These are phyloP conservation scores for Vicia faba DNA, from an alignment of 306 rosid genomes.

Conservation along the genomic window DNA sequence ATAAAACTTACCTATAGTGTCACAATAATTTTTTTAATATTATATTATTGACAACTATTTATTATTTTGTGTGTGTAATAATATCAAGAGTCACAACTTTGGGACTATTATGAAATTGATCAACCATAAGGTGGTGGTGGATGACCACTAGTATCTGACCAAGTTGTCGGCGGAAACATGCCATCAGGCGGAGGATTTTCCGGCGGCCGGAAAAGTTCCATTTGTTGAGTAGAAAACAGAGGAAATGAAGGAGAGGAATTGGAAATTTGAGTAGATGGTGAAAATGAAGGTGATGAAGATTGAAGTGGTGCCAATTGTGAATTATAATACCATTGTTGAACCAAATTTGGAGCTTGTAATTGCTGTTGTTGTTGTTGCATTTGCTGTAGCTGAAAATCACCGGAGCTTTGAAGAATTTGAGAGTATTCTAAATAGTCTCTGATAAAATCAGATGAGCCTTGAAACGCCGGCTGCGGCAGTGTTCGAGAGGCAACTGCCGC, in stretches of 20 bases:
- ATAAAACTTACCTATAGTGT: slow-evolving; percentile 23
- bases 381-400: slow-evolving; percentile 45
- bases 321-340: slow-evolving; percentile 62
- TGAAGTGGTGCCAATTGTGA: slow-evolving; percentile 59
- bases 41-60: neutral
- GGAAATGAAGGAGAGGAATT: slow-evolving; percentile 69
- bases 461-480: slow-evolving; percentile 28
- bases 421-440: slow-evolving; percentile 74
- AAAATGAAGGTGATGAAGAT: slow-evolving; percentile 38
- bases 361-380: slow-evolving; percentile 26
- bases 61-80: neutral
- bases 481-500: neutral
- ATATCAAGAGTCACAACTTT: neutral
- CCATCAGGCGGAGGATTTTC: slow-evolving; percentile 39
- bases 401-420: slow-evolving; percentile 69
- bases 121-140: slow-evolving; percentile 61
- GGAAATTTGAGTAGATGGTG: slow-evolving; percentile 44
- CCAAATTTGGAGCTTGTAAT: slow-evolving; percentile 37
- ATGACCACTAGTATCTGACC: slow-evolving; percentile 63
- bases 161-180: slow-evolving; percentile 45
- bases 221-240: slow-evolving; percentile 54
- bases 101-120: slow-evolving; percentile 8
- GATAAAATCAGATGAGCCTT: slow-evolving; percentile 39
- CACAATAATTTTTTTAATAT: slow-evolving; percentile 38
- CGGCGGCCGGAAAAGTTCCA: slow-evolving; percentile 45